Percentiles rank a stretch among this genome's conserved stretches.
These are phyloP conservation scores for Arthrobotrys sphaeroides DNA, from an alignment of 2,329 filamentous ascomycete species.

Conservation along the genomic window DNA sequence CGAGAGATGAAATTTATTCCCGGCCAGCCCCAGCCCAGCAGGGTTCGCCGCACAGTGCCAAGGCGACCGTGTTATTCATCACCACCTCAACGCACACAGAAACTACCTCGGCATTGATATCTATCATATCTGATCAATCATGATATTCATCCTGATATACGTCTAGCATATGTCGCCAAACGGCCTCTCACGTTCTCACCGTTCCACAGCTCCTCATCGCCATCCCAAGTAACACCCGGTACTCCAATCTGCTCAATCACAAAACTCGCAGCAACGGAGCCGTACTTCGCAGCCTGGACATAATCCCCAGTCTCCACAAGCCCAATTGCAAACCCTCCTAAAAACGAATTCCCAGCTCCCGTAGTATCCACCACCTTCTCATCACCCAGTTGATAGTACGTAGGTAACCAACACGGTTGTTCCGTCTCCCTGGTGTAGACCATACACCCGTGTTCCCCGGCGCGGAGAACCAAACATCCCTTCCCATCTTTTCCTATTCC, in stretches of 20 bases:
- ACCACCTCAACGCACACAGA: constrained; percentile 17
- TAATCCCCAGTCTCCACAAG: constrained; percentile 56
- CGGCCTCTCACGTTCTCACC: constrained; percentile 18
- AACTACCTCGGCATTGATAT: background rate
- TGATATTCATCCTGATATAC: background rate
- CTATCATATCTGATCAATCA: background rate
- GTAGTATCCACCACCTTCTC: constrained; percentile 60
- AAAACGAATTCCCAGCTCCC: constrained; percentile 61
- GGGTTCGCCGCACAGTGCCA: constrained; percentile 35
- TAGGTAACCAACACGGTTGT: constrained; percentile 58
- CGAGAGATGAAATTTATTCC: constrained; percentile 45
- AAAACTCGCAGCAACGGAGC: constrained; percentile 60
- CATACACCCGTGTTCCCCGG: constrained; percentile 59
- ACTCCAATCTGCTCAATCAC: constrained; percentile 59
- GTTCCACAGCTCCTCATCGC: constrained; percentile 32
- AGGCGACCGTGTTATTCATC: constrained; percentile 16
- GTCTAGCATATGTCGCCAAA: background rate
- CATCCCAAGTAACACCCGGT: constrained; percentile 49
- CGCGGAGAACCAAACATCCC: constrained; percentile 58
- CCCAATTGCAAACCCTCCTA: constrained; percentile 59
- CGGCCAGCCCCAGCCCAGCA: background rate
- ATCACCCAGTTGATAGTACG: constrained; percentile 55
- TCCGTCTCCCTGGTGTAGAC: constrained; percentile 39
- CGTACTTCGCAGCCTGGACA: constrained; percentile 59
- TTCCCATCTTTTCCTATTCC: constrained; percentile 33